Evolutionary conservation across 129 eudicot genomes (phyloP).

Genomic region (Centella asiatica): DNA sequence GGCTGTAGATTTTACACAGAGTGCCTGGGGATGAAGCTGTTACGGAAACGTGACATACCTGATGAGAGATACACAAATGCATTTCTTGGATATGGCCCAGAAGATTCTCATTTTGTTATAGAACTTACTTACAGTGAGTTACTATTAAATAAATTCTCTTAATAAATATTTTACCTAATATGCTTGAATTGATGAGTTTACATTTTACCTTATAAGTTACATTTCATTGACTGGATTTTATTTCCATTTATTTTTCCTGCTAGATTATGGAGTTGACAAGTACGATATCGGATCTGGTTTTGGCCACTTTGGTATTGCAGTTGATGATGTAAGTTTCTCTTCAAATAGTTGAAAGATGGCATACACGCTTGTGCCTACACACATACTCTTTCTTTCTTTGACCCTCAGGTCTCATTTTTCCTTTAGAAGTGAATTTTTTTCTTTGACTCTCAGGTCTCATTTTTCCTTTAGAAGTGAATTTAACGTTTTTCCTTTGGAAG

Average conservation of each 20-base stretch:
- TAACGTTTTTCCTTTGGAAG: no score
- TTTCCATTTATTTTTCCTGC: slow-evolving; percentile 14
- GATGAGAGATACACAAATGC: slow-evolving; percentile 98
- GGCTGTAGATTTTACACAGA: slow-evolving; percentile 82
- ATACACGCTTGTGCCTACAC: no score
- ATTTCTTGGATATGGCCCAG: slow-evolving; percentile 98
- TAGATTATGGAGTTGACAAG: slow-evolving; percentile 92
- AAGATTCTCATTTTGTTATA: slow-evolving; percentile 94
- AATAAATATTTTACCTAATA: background rate
- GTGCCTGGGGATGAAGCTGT: slow-evolving; percentile 90
- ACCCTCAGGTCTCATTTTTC: background rate
- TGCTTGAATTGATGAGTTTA: background rate
- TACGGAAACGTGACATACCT: slow-evolving; percentile 91
- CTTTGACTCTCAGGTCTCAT: background rate
- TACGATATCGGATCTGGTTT: slow-evolving; percentile 85
- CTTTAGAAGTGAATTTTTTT: no score
- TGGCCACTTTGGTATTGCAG: slow-evolving; percentile 91
- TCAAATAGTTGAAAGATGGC: background rate
- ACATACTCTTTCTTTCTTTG: background rate
- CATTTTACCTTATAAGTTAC: background rate
- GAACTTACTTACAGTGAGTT: slow-evolving; percentile 93
- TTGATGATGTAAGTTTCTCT: slow-evolving; percentile 70
- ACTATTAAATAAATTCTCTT: background rate
- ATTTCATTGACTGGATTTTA: background rate
- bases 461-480: no score